These are phyloP conservation scores for Blastobotrys serpentis DNA, from an alignment of 1,139 yeast species.

Conservation along the genomic window DNA sequence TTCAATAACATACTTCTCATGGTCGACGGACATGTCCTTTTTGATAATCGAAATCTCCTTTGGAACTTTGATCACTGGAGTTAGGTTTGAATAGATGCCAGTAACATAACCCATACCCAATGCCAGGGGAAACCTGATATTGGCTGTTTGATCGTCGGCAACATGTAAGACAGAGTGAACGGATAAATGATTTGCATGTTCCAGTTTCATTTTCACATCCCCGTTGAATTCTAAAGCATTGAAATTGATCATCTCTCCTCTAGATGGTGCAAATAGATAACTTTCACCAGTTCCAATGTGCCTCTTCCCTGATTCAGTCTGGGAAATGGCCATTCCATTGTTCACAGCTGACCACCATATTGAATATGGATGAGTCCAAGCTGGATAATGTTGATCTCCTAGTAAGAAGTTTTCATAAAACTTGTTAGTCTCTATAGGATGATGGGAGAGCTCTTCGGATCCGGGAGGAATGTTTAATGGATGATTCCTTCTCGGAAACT, in stretches of 20 bases:
- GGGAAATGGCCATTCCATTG: constrained; percentile 63
- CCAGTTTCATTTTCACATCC: constrained; percentile 23
- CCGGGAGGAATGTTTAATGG: constrained; percentile 44
- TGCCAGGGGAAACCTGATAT: constrained; percentile 46
- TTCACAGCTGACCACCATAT: constrained; percentile 51
- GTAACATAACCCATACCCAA: constrained; percentile 81
- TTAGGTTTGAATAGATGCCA: constrained; percentile 62
- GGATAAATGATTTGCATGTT: constrained; percentile 44
- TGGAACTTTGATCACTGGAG: constrained; percentile 53
- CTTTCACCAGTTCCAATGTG: constrained; percentile 62
- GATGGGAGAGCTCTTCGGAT: neutral
- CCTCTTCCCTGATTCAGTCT: constrained; percentile 45
- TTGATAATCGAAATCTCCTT: constrained; percentile 56
- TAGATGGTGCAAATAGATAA: constrained; percentile 41
- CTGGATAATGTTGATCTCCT: constrained; percentile 58
- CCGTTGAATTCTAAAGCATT: constrained; percentile 34
- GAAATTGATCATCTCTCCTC: constrained; percentile 38
- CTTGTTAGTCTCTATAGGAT: constrained; percentile 64
- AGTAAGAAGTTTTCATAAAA: constrained; percentile 76
- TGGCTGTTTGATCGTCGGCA: constrained; percentile 53
- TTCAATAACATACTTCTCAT: constrained; percentile 44
- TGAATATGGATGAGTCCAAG: constrained; percentile 84
- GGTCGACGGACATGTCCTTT: constrained; percentile 20
- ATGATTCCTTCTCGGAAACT: constrained; percentile 51
- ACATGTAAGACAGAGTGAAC: neutral